These are phyloP conservation scores for Dactylonectria estremocensis DNA, from an alignment of 2,329 filamentous ascomycete genomes.

Conservation along the genomic window DNA sequence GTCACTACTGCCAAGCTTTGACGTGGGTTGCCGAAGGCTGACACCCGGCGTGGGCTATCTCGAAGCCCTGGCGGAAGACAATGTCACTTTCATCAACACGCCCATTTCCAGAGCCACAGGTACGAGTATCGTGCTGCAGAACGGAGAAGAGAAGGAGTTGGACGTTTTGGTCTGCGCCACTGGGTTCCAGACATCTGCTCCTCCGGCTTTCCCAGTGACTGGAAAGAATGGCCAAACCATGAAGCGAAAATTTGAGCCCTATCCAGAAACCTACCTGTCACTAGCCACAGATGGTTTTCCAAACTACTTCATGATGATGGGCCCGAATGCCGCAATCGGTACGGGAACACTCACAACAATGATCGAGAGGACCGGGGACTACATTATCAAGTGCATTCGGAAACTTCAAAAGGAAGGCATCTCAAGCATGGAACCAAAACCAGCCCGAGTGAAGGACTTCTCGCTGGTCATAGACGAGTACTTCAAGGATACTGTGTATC, in stretches of 20 bases:
- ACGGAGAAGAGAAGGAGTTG: not conserved
- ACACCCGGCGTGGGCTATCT: constrained; percentile 21
- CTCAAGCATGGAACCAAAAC: constrained; percentile 5
- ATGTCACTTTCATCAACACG: constrained; percentile 15
- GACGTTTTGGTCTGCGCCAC: constrained; percentile 19
- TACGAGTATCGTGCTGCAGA: not conserved
- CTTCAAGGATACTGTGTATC: constrained; percentile 9
- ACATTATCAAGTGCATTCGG: constrained; percentile 10
- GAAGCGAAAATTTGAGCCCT: not conserved
- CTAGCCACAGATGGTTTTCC: constrained; percentile 5
- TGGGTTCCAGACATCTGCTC: not conserved
- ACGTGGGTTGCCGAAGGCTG: constrained; percentile 12
- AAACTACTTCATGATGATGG: constrained; percentile 11
- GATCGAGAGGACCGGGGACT: constrained; percentile 1
- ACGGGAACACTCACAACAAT: constrained; percentile 1
- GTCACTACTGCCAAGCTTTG: constrained; percentile 13
- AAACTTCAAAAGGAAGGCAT: constrained; percentile 9
- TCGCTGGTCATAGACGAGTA: not conserved
- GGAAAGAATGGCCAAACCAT: constrained; percentile 6
- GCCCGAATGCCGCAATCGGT: constrained; percentile 11
- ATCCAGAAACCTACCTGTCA: constrained; percentile 2
- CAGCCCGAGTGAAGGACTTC: not conserved
- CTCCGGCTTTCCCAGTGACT: not conserved
- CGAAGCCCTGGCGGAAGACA: constrained; percentile 24
- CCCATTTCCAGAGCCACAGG: constrained; percentile 2